Base-by-base conservation (phyloP, 2,329 filamentous ascomycete genomes). In the Pseudogymnoascus sp. region DNA sequence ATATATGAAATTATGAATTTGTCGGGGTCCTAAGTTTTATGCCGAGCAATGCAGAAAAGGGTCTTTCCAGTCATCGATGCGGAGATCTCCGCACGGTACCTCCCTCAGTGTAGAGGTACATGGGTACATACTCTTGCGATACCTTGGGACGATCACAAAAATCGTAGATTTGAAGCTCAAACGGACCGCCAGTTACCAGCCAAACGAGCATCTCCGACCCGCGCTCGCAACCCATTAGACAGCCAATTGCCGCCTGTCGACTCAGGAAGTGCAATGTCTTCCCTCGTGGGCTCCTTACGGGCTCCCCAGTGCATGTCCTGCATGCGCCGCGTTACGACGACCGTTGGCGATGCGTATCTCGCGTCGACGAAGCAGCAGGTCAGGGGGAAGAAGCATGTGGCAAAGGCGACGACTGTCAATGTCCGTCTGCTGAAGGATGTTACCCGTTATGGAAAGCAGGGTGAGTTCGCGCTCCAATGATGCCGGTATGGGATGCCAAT, bases 361-460 rank as follows among this genome's bases (percentile, higher is more conserved):
- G 61, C 65, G 39, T 63, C 66, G 39, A 57, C 63, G 33, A 41
- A 66, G 15, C 71, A 79, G 67, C 71, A 72, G 58, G 68, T 74
- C 59, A 74, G 78, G 60, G 74, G 71, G 62, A 76, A 77, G 66
- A 77, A 78, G 61, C 77, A 75, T 69, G 69, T 75, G 43, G 74
- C 75, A 20, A 78, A 75, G 66, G 61, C 65, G n/a, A 67, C 70
- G 20, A 72, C 71, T 59, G 75, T 82, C 38, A 75, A 78, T 30
- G 80, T 82, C 30, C 76, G 78, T 66, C 73, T 84, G 61, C 70
- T 79, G 37, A 75, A 79, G 68, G 77, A 82, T 68, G 73, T 83
- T 38, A 75, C 76, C 59, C 75, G 74, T n/a, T 83, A 78, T 69
- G 82, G 82, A 47, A 71, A 70, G 61, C 73, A 73, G 71, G 78